These are phyloP conservation scores for Athelia psychrophila DNA, from an alignment of 1,284 basidiomycete genomes.

Conservation along the genomic window DNA sequence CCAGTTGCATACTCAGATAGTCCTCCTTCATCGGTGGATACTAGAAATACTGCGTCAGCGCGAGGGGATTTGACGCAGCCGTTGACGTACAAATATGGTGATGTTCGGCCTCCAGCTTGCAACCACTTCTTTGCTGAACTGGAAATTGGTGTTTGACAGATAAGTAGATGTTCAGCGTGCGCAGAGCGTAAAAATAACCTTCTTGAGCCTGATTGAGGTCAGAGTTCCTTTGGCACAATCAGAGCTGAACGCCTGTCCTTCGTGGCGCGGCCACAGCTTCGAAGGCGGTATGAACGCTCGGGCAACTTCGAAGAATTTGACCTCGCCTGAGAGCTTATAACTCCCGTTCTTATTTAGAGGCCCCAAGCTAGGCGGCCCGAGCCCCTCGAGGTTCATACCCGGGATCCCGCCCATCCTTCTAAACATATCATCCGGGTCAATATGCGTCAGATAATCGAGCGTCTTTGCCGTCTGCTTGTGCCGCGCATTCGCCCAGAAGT, in stretches of 20 bases:
- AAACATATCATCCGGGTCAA: not conserved
- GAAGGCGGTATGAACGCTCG: constrained; percentile 18
- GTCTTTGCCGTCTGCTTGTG: constrained; percentile 6
- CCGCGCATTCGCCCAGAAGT: constrained; percentile 14
- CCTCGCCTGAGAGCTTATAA: constrained; percentile 4
- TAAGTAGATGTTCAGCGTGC: too few species aligned
- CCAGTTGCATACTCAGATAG: not conserved
- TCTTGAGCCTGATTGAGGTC: not conserved
- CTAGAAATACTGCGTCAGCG: not conserved
- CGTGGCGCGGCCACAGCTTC: constrained; percentile 15
- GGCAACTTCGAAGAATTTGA: constrained; percentile 6
- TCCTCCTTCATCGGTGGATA: constrained; percentile 6
- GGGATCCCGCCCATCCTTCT: not conserved
- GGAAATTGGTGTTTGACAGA: too few species aligned
- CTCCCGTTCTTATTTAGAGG: not conserved
- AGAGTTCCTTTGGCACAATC: not conserved
- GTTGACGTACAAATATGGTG: constrained; percentile 19
- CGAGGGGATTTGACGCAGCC: not conserved
- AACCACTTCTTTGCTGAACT: constrained; percentile 15
- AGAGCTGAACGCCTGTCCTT: constrained; percentile 7
- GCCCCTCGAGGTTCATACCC: not conserved
- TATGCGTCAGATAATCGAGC: constrained; percentile 1
- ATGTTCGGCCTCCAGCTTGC: constrained; percentile 27
- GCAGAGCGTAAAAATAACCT: too few species aligned
- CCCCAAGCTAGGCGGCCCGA: not conserved